Conservation (phyloP, 1,284 basidiomycete species). For the Farysia itapuensis region DNA sequence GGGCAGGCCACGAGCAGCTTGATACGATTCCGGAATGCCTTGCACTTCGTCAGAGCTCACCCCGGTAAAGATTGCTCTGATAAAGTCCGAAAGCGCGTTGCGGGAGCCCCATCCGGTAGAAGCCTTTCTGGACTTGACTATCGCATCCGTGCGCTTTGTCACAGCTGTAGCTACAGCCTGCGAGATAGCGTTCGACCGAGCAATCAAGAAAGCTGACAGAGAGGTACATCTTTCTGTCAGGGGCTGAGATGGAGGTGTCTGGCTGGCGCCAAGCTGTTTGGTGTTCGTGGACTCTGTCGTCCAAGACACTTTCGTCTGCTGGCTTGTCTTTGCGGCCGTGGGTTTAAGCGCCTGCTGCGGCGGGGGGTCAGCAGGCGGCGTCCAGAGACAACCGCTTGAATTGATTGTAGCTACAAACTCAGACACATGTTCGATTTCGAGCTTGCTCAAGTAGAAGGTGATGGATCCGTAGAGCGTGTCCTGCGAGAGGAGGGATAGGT, state of each 20-base stretch:
- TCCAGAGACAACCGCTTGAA: constrained; percentile 48
- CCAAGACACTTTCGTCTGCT: neutral
- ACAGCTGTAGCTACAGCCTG: constrained; percentile 46
- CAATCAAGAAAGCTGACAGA: constrained; percentile 24
- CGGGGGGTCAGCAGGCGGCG: constrained; percentile 8
- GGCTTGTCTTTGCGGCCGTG: neutral
- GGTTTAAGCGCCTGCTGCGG: constrained; percentile 1
- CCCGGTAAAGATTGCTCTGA: constrained; percentile 28
- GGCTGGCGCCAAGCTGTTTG: neutral
- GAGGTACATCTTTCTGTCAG: constrained; percentile 5
- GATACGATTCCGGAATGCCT: constrained; percentile 20
- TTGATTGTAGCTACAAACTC: constrained; percentile 44
- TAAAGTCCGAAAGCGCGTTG: constrained; percentile 36
- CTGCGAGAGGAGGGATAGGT: constrained; percentile 46
- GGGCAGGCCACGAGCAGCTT: constrained; percentile 21
- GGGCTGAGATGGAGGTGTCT: neutral
- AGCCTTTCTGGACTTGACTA: constrained; percentile 23
- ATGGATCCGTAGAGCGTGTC: constrained; percentile 50
- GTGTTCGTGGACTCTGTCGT: neutral
- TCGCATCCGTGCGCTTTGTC: constrained; percentile 40
- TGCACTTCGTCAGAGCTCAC: constrained; percentile 16
- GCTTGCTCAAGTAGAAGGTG: constrained; percentile 46
- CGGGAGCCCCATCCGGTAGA: constrained; percentile 38
- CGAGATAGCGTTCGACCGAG: constrained; percentile 28
- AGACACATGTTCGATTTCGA: constrained; percentile 37